These are phyloP conservation scores for Linnemannia exigua DNA, from an alignment of 192 early-diverging fungal genomes.

Conservation along the genomic window DNA sequence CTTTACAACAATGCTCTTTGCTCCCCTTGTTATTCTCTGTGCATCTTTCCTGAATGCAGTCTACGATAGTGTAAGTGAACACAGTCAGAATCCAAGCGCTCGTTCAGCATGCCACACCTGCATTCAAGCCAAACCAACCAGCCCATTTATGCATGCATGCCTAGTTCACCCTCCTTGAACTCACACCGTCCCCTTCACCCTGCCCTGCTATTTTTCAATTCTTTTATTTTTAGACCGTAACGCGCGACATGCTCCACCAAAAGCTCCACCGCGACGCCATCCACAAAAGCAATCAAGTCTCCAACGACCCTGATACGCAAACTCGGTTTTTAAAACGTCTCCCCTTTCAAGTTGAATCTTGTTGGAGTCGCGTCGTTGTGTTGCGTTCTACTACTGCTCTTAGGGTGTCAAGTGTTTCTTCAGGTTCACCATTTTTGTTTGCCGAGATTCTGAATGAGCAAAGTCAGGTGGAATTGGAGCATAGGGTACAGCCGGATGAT, in stretches of 20 bases:
- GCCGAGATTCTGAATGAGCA: not conserved
- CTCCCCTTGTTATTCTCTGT: not conserved
- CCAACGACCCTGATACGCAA: slow-evolving; percentile 14
- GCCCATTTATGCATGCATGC: not conserved
- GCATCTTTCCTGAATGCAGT: not conserved
- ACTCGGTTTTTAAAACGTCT: slow-evolving; percentile 25
- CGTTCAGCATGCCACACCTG: not conserved
- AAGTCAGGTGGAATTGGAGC: not conserved
- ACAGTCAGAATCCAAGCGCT: not conserved
- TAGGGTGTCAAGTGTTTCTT: not conserved
- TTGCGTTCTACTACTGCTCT: not conserved
- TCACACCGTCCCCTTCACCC: no score
- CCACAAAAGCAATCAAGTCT: not conserved
- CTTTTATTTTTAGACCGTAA: slow-evolving; percentile 12
- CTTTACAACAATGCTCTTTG: not conserved
- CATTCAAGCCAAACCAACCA: not conserved
- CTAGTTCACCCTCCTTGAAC: not conserved
- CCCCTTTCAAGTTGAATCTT: slow-evolving; percentile 41
- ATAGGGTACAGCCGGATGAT: not conserved
- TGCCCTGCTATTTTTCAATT: not conserved
- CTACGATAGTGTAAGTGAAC: slow-evolving; percentile 16
- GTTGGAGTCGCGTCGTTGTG: slow-evolving; percentile 31
- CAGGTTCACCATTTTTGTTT: not conserved
- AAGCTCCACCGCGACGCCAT: not conserved
- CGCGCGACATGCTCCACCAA: slow-evolving; percentile 26